Base-by-base conservation (phyloP, 208 protist genomes). In the Herpetomonas muscarum region DNA sequence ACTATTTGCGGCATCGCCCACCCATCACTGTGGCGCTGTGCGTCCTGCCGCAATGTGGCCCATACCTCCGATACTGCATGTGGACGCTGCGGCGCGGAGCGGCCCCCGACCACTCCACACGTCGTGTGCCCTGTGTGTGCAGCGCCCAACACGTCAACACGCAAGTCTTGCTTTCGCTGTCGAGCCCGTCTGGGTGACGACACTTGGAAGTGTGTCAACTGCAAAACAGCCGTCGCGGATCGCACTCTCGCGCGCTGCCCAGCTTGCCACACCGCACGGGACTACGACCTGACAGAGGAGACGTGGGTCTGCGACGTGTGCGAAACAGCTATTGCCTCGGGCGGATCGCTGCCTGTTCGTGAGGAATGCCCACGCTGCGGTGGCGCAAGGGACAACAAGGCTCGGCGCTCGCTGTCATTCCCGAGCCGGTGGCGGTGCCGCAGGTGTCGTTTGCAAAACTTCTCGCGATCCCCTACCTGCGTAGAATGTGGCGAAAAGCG, bases 301-400 rank as follows among this genome's bases (percentile, higher is more conserved):
- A 76, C 70, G 56, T 94, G 87, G 87, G 48, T 91, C 28, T 94
- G 87, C 59, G 76, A 81, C 34, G 48, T 94, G n/a, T 94, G 87
- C 63, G 67, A 69, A 25, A 81, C 74, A 1, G 47, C 66, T 1
- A 79, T 92, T 13, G 64, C 67, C 34, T 85, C 80, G 1, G 84
- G 84, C 12, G 79, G 79, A 6, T 79, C 74, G n/a, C 30, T 86
- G 13, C 74, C 70, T 1, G 73, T 79, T 13, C 53, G 67, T 4
- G 60, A 21, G 12, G 62, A 76, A 24, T 94, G 87, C 55, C 77
- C 84, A 7, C 67, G 61, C 26, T 94, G 87, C 60, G 46, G 42
- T 25, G 36, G 70, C 1, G 54, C 62, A 28, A 64, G 84, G 7
- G 54, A 56, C 10, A 31, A 28, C 1, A 46, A 64, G 6, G 64